These are phyloP conservation scores for Fusarium tjaetaba DNA, from an alignment of 2,329 filamentous ascomycete species.

Conservation along the genomic window DNA sequence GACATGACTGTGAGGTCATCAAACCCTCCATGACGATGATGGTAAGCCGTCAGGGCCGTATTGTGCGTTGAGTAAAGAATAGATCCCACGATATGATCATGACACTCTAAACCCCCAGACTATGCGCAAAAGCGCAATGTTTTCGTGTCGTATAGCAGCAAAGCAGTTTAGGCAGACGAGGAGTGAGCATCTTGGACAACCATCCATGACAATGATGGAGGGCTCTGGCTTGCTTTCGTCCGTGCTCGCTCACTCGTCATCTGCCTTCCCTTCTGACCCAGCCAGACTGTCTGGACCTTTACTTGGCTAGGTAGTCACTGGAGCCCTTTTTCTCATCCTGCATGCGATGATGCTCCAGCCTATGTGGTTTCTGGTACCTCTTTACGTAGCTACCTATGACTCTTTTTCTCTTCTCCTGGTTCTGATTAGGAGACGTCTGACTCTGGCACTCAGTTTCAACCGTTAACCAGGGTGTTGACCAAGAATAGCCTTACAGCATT, in stretches of 20 bases:
- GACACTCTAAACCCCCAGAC: slow-evolving; percentile 2
- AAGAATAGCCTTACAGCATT: slow-evolving; percentile 17
- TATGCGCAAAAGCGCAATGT: background rate
- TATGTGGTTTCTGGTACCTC: slow-evolving; percentile 25
- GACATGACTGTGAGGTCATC: slow-evolving; percentile 36
- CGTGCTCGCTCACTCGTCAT: slow-evolving; percentile 10
- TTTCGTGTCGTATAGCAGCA: background rate
- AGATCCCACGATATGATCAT: slow-evolving; percentile 1
- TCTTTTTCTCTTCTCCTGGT: background rate
- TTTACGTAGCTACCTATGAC: slow-evolving; percentile 18
- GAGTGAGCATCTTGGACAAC: background rate
- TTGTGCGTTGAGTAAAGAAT: background rate
- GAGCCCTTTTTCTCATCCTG: background rate
- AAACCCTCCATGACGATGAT: slow-evolving; percentile 29
- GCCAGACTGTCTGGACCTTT: slow-evolving; percentile 1
- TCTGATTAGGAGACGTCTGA: background rate
- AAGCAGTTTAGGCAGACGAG: slow-evolving; percentile 27
- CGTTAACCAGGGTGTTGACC: background rate
- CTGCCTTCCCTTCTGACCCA: slow-evolving; percentile 5
- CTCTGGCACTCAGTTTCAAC: slow-evolving; percentile 6
- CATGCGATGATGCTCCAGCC: slow-evolving; percentile 17
- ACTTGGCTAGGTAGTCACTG: slow-evolving; percentile 7
- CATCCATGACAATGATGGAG: slow-evolving; percentile 1
- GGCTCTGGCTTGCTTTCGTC: background rate
- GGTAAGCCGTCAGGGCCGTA: slow-evolving; percentile 11